Conservation (phyloP, 2,329 filamentous ascomycete genomes). For the Teratosphaeria pseudoeucalypti region DNA sequence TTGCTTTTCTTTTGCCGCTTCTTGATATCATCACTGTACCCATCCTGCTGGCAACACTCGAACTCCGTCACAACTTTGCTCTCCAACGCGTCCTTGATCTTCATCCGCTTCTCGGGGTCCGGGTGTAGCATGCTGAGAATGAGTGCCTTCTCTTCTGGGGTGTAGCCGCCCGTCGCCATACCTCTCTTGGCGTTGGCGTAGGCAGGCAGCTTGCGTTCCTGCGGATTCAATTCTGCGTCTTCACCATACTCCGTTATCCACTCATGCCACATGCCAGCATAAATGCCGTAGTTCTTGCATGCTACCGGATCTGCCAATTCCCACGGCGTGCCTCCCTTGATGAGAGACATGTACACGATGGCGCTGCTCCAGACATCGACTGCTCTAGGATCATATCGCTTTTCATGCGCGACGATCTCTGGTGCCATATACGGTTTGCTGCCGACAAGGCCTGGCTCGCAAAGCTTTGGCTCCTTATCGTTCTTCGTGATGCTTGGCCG, state of each 20-base stretch:
- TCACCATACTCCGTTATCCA: slow-evolving; percentile 51
- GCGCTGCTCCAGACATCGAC: slow-evolving; percentile 81
- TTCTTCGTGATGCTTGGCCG: slow-evolving; percentile 56
- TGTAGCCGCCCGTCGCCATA: slow-evolving; percentile 55
- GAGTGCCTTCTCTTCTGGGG: slow-evolving; percentile 55
- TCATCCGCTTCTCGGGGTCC: slow-evolving; percentile 58
- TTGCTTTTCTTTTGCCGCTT: slow-evolving; percentile 27
- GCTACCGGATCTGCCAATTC: slow-evolving; percentile 43
- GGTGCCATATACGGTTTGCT: slow-evolving; percentile 81
- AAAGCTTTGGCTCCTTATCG: slow-evolving; percentile 61
- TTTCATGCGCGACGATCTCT: slow-evolving; percentile 63
- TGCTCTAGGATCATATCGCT: slow-evolving; percentile 61
- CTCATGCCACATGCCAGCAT: slow-evolving; percentile 57
- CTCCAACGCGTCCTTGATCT: slow-evolving; percentile 57
- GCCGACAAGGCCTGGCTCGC: slow-evolving; percentile 71
- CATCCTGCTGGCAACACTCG: slow-evolving; percentile 22
- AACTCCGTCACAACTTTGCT: slow-evolving; percentile 34
- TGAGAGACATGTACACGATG: slow-evolving; percentile 70
- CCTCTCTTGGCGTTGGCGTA: slow-evolving; percentile 56
- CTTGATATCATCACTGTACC: slow-evolving; percentile 26
- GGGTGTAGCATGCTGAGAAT: slow-evolving; percentile 77
- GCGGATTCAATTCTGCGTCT: slow-evolving; percentile 34
- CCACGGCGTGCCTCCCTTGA: slow-evolving; percentile 66
- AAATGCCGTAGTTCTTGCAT: slow-evolving; percentile 50
- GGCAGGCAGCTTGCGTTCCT: slow-evolving; percentile 21